Evolutionary conservation across 495 filamentous ascomycete species (phyloP).

Genomic region (Hypomontagnella monticulosa): DNA sequence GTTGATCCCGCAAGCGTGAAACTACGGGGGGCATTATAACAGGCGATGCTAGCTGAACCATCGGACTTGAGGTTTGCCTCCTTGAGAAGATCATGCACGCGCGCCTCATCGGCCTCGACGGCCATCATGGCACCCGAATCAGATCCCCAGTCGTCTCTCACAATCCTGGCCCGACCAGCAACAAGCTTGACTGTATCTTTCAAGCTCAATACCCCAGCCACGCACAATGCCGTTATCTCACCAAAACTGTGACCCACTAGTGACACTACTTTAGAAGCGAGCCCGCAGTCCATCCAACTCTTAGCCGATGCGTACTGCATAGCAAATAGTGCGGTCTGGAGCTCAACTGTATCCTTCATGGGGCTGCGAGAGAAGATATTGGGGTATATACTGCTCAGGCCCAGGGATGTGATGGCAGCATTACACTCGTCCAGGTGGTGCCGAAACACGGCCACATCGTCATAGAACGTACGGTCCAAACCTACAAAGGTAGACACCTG

Average conservation of each 20-base stretch:
- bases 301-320: slow-evolving; percentile 54
- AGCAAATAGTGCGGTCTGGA: slow-evolving; percentile 56
- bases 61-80: too few relatives aligned
- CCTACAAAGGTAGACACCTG: too few relatives aligned
- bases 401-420: too few relatives aligned
- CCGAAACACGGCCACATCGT: too few relatives aligned
- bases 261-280: slow-evolving; percentile 41
- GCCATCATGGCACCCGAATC: slow-evolving; percentile 60
- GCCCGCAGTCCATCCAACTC: slow-evolving; percentile 56
- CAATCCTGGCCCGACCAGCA: slow-evolving; percentile 50
- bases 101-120: too few relatives aligned
- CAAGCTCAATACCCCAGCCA: too few relatives aligned
- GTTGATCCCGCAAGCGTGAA: slow-evolving; percentile 39
- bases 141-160: slow-evolving; percentile 53
- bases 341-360: slow-evolving; percentile 47
- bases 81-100: too few relatives aligned
- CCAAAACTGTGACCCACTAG: slow-evolving; percentile 60
- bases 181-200: slow-evolving; percentile 43
- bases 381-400: too few relatives aligned
- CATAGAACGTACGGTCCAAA: too few relatives aligned
- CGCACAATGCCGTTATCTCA: slow-evolving; percentile 53
- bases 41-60: too few relatives aligned
- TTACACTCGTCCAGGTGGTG: too few relatives aligned
- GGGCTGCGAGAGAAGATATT: slow-evolving; percentile 14
- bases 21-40: slow-evolving; percentile 46